A percentile compares a stretch with the other conserved stretches of the same genome.
Evolutionary conservation across 1,284 basidiomycete genomes (phyloP).

Genomic region (Sporisorium graminicola): DNA sequence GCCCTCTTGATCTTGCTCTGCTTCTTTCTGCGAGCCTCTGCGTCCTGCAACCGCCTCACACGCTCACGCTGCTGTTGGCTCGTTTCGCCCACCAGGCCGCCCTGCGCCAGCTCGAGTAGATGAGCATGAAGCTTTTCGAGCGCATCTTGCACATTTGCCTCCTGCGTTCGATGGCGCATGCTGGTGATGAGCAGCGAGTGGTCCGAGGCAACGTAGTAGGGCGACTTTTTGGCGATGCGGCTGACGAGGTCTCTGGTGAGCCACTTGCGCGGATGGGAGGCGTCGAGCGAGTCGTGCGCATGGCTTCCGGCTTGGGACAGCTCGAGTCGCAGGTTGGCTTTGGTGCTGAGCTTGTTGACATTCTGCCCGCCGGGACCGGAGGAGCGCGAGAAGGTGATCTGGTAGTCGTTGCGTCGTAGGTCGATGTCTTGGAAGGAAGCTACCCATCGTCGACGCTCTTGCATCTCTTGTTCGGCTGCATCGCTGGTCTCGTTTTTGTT

Average conservation of each 20-base stretch:
- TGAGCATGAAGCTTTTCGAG: constrained; percentile 50
- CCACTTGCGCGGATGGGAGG: constrained; percentile 42
- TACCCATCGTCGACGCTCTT: constrained; percentile 35
- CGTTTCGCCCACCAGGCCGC: constrained; percentile 42
- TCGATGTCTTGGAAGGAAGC: constrained; percentile 18
- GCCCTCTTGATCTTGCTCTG: constrained; percentile 49
- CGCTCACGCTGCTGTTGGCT: constrained; percentile 35
- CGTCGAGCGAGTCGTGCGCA: constrained; percentile 26
- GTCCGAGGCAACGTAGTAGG: constrained; percentile 51
- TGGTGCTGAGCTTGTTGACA: constrained; percentile 59
- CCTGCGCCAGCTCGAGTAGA: constrained; percentile 33
- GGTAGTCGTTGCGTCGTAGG: constrained; percentile 37
- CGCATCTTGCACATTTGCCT: constrained; percentile 48
- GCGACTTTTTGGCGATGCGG: constrained; percentile 40
- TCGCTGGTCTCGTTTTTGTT: constrained; percentile 6
- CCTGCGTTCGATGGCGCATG: constrained; percentile 42
- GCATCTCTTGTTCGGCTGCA: constrained; percentile 28
- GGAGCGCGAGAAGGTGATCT: constrained; percentile 47
- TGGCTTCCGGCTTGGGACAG: constrained; percentile 26
- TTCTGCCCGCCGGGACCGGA: constrained; percentile 57
- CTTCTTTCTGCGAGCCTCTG: constrained; percentile 47
- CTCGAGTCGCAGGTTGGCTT: constrained; percentile 52
- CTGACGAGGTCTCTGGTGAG: constrained; percentile 36
- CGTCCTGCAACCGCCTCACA: constrained; percentile 35
- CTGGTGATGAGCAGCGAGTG: constrained; percentile 41